Conservation (phyloP, 2,329 filamentous ascomycete species). For the Fonsecaea pedrosoi region DNA sequence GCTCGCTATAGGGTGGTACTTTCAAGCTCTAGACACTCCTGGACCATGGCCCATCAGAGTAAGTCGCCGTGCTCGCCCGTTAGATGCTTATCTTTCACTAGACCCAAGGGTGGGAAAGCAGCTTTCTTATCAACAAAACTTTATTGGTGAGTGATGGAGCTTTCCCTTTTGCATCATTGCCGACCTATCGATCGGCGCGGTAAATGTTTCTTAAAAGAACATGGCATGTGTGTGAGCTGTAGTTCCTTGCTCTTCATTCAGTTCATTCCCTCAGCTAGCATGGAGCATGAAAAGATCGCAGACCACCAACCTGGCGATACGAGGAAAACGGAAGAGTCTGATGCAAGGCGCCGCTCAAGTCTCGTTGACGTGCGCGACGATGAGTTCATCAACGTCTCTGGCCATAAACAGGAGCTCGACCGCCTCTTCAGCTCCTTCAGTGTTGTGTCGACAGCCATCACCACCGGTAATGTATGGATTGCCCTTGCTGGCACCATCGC, state of each 20-base stretch:
- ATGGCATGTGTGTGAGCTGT: background rate
- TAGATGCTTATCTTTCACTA: slow-evolving; percentile 6
- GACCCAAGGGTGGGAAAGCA: background rate
- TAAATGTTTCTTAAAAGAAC: background rate
- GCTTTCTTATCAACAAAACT: slow-evolving; percentile 15
- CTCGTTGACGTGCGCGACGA: background rate
- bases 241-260: background rate
- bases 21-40: background rate
- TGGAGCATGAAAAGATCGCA: slow-evolving; percentile 7
- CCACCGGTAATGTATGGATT: slow-evolving; percentile 70
- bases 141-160: slow-evolving; percentile 10
- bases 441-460: slow-evolving; percentile 65
- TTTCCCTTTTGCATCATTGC: slow-evolving; percentile 4
- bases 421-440: slow-evolving; percentile 67
- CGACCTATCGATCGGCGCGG: background rate
- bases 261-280: background rate
- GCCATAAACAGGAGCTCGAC: slow-evolving; percentile 67
- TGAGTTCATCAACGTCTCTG: slow-evolving; percentile 63
- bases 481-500: slow-evolving; percentile 64
- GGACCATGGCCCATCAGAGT: background rate
- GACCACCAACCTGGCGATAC: background rate
- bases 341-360: slow-evolving; percentile 10
- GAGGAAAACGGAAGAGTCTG: background rate
- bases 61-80: background rate
- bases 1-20: background rate